These are phyloP conservation scores for Geotrichum cucujoidarum DNA, from an alignment of 1,139 yeast species.

Conservation along the genomic window DNA sequence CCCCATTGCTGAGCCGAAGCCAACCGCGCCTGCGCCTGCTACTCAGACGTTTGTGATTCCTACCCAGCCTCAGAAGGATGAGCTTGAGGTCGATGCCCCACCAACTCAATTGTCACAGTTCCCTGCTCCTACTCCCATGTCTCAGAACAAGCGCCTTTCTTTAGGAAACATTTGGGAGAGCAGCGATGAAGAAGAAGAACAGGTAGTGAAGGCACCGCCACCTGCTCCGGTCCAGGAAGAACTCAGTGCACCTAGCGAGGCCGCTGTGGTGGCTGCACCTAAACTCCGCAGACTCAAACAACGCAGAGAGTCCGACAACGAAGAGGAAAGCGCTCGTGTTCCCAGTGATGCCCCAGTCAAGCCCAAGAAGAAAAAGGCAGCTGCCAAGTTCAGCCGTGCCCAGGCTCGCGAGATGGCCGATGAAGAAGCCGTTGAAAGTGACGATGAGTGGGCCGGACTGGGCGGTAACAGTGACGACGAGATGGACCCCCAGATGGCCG, in stretches of 20 bases:
- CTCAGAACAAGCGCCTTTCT: not conserved
- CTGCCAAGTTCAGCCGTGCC: constrained; percentile 23
- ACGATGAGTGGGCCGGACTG: constrained; percentile 90
- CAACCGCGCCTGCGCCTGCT: too few species aligned
- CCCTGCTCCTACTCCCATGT: constrained; percentile 21
- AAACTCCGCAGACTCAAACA: constrained; percentile 4
- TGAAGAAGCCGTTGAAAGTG: constrained; percentile 93
- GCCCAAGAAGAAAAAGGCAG: constrained; percentile 8
- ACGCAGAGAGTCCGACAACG: not conserved
- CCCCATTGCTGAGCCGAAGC: not conserved
- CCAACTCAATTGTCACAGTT: constrained; percentile 23
- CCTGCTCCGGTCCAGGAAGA: not conserved
- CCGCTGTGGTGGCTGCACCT: not conserved
- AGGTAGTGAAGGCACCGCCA: not conserved
- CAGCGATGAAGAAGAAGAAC: constrained; percentile 2
- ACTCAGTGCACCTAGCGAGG: not conserved
- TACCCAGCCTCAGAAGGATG: not conserved
- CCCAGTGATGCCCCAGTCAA: not conserved
- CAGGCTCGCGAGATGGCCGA: constrained; percentile 63
- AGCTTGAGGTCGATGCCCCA: constrained; percentile 4
- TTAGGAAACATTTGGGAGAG: constrained; percentile 2
- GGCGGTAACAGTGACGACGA: constrained; percentile 79
- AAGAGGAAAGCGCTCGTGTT: not conserved
- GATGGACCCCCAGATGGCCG: constrained; percentile 44
- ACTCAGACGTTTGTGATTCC: not conserved